Evolutionary conservation across 1,139 yeast species (phyloP), one percentile per base, ranked within the genome.

Genomic region (Nakaseomyces bracarensis): DNA sequence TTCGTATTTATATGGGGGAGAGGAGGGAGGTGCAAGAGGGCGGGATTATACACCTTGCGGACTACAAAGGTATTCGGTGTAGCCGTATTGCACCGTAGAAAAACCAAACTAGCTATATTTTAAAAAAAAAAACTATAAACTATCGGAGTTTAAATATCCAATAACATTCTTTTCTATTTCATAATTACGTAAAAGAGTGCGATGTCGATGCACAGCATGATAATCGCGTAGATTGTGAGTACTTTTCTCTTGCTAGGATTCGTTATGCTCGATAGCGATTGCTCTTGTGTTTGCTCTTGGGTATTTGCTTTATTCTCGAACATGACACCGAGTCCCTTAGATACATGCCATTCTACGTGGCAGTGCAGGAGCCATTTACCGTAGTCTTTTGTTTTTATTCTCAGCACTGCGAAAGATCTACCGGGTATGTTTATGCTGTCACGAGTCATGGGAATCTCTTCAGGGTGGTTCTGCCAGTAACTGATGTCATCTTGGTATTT

Each of bases 351-450:
- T 48, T 81, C 83, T 35, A 82, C 79, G 51, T 82, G 93, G 61
- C 93, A 83, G 57, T 83, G 94, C 67, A 83, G 74, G 35, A 79
- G 69, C 91, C 93, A 83, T 21, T 78, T 74, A 9, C 94, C 93
- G 3, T 89, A 86, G 52, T 79, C 78, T 51, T 79, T 76, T 19
- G 85, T 77, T 43, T 68, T 69, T 53, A 82, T 75, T 48, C 93
- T 66, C 28, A 74, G 39, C 9, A 68, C 65, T 33, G 81, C 73
- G 63, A 75, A 78, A 2, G 82, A 82, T 44, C 70, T 72, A 2
- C 77, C 72, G 37, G 72, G 72, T 11, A 81, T 77, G 52, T 70
- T 70, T 10, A 79, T 74, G 0, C 85, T 79, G 56, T 82, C 93
- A 50, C 91, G 66, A 13, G 67, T 61, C 67, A 79, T 64, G 1